Conservation (phyloP, 2,329 filamentous ascomycete species). For the Aspergillus sp. region DNA sequence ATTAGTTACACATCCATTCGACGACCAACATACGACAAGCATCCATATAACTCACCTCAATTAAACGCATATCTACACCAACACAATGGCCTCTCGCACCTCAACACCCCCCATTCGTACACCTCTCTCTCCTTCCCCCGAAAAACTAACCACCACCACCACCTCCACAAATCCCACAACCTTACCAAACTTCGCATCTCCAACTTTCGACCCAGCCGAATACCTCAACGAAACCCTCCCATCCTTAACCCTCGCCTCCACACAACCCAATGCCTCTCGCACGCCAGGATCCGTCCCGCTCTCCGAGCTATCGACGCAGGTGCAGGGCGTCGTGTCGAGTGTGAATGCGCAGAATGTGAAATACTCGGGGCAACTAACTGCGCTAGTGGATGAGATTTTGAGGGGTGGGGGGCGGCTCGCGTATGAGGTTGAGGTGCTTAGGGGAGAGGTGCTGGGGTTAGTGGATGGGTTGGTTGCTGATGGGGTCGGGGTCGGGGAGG, state of each 20-base stretch:
- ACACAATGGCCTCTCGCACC: too few species aligned
- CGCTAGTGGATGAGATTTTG: constrained; percentile 90
- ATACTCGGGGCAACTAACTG: constrained; percentile 72
- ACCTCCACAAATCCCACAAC: constrained; percentile 19
- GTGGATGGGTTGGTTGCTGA: constrained; percentile 72
- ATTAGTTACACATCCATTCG: too few species aligned
- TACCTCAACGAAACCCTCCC: constrained; percentile 79
- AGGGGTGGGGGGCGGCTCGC: constrained; percentile 79
- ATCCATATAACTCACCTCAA: too few species aligned
- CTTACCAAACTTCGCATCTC: constrained; percentile 64
- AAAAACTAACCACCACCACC: constrained; percentile 16
- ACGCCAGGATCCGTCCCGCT: constrained; percentile 52
- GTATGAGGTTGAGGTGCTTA: constrained; percentile 87
- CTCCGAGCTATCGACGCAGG: constrained; percentile 69
- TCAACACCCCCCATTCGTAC: constrained; percentile 5
- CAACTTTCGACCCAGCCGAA: constrained; percentile 72
- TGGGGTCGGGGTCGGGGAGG: constrained; percentile 46
- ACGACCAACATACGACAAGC: too few species aligned
- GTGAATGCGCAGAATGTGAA: constrained; percentile 83
- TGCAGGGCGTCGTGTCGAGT: constrained; percentile 77
- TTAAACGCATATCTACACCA: too few species aligned
- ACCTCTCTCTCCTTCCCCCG: constrained; percentile 11
- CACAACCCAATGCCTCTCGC: constrained; percentile 31
- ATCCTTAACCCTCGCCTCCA: constrained; percentile 50
- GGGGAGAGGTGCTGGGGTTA: constrained; percentile 79